phyloP scores from a whole-genome alignment of 371 early-diverging fungal genomes.

The Haplosporangium sp. region DNA sequence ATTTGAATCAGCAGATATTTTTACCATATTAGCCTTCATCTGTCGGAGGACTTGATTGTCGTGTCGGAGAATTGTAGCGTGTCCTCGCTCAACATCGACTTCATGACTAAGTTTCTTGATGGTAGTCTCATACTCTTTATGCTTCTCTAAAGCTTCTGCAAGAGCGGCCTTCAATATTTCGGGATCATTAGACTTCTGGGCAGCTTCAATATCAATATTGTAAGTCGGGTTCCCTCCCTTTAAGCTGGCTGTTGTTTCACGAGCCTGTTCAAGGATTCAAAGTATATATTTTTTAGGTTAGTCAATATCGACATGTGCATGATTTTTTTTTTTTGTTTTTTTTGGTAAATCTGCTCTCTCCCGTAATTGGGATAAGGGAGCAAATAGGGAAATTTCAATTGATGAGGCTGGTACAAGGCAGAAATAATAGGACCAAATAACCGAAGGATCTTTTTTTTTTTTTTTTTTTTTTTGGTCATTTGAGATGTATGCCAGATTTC shows the following conservation, averaged over 20 bases:
- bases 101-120: conserved; percentile 74
- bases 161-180: conserved; percentile 56
- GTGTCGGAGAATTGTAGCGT: conserved; percentile 73
- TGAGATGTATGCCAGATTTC: no score
- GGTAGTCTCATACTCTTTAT: conserved; percentile 58
- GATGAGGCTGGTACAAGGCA: not conserved
- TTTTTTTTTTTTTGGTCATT: not conserved
- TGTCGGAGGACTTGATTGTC: conserved; percentile 73
- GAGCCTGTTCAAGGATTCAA: conserved; percentile 20
- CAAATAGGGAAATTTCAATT: not conserved
- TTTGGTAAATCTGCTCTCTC: not conserved
- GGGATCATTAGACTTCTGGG: conserved; percentile 37
- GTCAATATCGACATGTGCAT: not conserved
- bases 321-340: not conserved
- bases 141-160: conserved; percentile 58
- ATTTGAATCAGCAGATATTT: not conserved
- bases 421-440: conserved; percentile 9
- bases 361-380: not conserved
- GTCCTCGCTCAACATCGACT: conserved; percentile 77
- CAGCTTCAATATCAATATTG: conserved; percentile 9
- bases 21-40: conserved; percentile 74
- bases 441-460: not conserved
- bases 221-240: conserved; percentile 11
- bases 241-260: conserved; percentile 45
- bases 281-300: not conserved